Percentiles rank a stretch among this genome's conserved stretches.
Conservation (phyloP, 192 early-diverging fungal species). For the Entrophospora sp. region DNA sequence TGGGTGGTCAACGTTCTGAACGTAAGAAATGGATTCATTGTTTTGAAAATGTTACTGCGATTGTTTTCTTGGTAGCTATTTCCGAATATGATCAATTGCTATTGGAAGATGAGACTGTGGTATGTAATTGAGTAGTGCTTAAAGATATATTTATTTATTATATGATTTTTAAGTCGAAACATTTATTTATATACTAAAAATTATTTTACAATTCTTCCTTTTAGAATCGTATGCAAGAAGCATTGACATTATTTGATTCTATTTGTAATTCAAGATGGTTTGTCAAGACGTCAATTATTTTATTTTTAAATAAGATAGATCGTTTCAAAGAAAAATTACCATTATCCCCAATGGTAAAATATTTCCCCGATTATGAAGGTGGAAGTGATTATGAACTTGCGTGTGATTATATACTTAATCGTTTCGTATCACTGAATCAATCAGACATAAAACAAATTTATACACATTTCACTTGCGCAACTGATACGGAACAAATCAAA, state of each 20-base stretch:
- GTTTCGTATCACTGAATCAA: slow-evolving; percentile 73
- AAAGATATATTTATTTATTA: neutral
- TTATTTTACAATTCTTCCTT: neutral
- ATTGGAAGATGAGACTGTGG: slow-evolving; percentile 91
- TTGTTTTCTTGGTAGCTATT: slow-evolving; percentile 93
- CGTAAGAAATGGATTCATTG: slow-evolving; percentile 99
- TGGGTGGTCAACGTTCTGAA: slow-evolving; percentile 96
- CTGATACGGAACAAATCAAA: slow-evolving; percentile 77
- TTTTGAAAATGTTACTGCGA: slow-evolving; percentile 94
- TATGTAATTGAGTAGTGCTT: slow-evolving; percentile 32
- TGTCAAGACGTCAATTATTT: slow-evolving; percentile 92
- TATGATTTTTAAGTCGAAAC: neutral
- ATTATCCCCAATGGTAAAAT: slow-evolving; percentile 71
- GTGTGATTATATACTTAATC: slow-evolving; percentile 70
- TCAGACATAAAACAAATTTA: slow-evolving; percentile 78
- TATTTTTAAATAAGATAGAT: slow-evolving; percentile 99
- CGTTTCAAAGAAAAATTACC: slow-evolving; percentile 87
- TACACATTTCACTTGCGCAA: slow-evolving; percentile 83
- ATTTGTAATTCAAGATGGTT: slow-evolving; percentile 99
- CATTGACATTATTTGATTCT: slow-evolving; percentile 91
- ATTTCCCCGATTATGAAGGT: slow-evolving; percentile 80
- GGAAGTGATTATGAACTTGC: slow-evolving; percentile 66
- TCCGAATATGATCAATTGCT: slow-evolving; percentile 93
- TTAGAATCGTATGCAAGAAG: slow-evolving; percentile 92
- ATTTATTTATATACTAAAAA: neutral